A percentile compares a stretch with the other conserved stretches of the same genome.
These are phyloP conservation scores for Cinnamomum micranthum DNA, from an alignment of 164 flowering plant genomes.

Conservation along the genomic window DNA sequence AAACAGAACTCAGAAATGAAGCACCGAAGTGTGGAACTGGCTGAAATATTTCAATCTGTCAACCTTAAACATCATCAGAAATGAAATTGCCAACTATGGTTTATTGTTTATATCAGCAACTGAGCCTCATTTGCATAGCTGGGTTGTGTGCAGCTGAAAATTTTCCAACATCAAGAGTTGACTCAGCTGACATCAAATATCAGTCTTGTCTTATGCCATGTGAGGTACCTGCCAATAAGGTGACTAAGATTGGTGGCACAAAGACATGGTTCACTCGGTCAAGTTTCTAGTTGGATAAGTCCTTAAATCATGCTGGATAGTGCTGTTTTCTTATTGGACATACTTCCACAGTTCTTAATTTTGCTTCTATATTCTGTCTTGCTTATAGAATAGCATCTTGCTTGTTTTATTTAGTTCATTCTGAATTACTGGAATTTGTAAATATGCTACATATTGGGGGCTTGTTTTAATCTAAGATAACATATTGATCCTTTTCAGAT, in stretches of 20 bases:
- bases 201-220: neutral
- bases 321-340: neutral
- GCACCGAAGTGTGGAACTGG: too few relatives aligned
- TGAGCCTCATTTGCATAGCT: too few relatives aligned
- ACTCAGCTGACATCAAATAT: neutral
- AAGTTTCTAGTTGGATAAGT: neutral
- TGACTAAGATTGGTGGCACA: too few relatives aligned
- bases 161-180: neutral
- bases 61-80: too few relatives aligned
- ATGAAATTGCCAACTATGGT: too few relatives aligned
- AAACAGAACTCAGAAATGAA: too few relatives aligned
- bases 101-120: too few relatives aligned
- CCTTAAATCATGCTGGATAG: neutral
- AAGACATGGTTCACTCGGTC: neutral
- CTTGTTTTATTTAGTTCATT: neutral
- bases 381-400: neutral
- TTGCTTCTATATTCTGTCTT: neutral
- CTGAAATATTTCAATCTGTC: too few relatives aligned
- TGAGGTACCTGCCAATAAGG: neutral
- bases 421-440: neutral
- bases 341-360: neutral
- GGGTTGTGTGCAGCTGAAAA: too few relatives aligned
- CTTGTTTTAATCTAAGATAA: neutral
- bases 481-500: conserved; percentile 44
- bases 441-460: neutral